These are phyloP conservation scores for Paxillus ammoniavirescens DNA, from an alignment of 768 basidiomycete genomes.

Conservation along the genomic window DNA sequence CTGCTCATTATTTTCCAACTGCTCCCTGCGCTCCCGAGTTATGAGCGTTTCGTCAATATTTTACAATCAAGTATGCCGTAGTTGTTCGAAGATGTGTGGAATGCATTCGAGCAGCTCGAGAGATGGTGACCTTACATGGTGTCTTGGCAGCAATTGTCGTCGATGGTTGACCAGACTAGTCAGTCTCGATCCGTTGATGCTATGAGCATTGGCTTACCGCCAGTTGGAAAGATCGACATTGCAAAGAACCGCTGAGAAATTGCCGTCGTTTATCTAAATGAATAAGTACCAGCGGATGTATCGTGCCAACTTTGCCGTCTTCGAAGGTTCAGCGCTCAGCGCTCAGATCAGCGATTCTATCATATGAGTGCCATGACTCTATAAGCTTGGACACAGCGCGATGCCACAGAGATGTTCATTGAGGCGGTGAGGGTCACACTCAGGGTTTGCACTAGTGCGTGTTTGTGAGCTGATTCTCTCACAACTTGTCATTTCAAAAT, in stretches of 20 bases:
- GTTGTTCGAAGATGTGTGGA: too few relatives aligned
- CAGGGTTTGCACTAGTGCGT: constrained; percentile 16
- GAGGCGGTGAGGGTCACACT: constrained; percentile 36
- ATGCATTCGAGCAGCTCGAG: too few relatives aligned
- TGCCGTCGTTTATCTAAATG: constrained; percentile 25
- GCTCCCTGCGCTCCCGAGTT: background rate
- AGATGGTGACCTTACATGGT: too few relatives aligned
- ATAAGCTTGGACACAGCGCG: constrained; percentile 43
- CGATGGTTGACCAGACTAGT: too few relatives aligned
- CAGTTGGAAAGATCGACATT: constrained; percentile 21
- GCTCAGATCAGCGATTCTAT: constrained; percentile 39
- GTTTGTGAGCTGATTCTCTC: background rate
- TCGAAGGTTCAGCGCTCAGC: constrained; percentile 28
- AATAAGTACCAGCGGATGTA: constrained; percentile 21
- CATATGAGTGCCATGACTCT: constrained; percentile 45
- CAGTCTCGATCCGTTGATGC: too few relatives aligned
- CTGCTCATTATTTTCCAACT: background rate
- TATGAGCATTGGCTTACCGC: constrained; percentile 2
- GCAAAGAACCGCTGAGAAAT: constrained; percentile 4
- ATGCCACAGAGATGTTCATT: constrained; percentile 28
- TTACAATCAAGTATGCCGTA: too few relatives aligned
- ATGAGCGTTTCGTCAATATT: too few relatives aligned
- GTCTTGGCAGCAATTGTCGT: too few relatives aligned
- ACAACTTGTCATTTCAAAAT: constrained; percentile 37
- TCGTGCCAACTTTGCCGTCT: constrained; percentile 31